Evolutionary conservation across 306 rosid genomes (phyloP).

Genomic region (Malus orientalis): DNA sequence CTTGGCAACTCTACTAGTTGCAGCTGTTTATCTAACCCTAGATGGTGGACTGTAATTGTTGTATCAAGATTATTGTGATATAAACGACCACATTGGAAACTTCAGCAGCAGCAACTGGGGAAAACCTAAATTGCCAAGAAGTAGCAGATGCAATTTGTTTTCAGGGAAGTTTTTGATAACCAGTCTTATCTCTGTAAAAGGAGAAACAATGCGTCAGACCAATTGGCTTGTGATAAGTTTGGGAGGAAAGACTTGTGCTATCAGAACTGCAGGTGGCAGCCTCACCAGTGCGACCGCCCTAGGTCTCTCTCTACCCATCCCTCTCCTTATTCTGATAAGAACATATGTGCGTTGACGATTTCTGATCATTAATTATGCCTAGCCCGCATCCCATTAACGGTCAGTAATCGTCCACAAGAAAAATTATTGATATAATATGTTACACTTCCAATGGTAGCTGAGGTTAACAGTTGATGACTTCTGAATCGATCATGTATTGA

Average conservation of each 20-base stretch:
- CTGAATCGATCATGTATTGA: too few species aligned
- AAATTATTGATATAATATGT: too few species aligned
- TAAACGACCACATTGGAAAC: background rate
- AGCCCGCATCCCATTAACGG: too few species aligned
- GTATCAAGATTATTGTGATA: conserved; percentile 11
- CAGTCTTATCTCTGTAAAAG: conserved; percentile 55
- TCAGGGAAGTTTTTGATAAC: conserved; percentile 66
- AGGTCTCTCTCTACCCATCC: conserved; percentile 23
- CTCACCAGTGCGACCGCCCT: conserved; percentile 61
- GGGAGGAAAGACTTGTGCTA: conserved; percentile 64
- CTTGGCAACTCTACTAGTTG: conserved; percentile 42
- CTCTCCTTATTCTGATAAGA: background rate
- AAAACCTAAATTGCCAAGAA: background rate
- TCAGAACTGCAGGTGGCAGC: conserved; percentile 80
- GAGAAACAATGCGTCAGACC: conserved; percentile 76
- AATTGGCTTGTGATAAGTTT: conserved; percentile 76
- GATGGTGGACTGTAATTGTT: conserved; percentile 11
- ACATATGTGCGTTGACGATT: too few species aligned
- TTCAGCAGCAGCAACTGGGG: background rate
- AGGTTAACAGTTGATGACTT: too few species aligned
- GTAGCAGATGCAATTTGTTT: conserved; percentile 45
- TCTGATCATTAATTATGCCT: too few species aligned
- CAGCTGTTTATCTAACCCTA: conserved; percentile 38
- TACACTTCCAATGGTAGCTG: too few species aligned
- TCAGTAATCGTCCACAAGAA: too few species aligned